Evolutionary conservation across 306 rosid species (phyloP), one percentile per base, ranked within the genome.

Genomic region (Parietaria judaica): DNA sequence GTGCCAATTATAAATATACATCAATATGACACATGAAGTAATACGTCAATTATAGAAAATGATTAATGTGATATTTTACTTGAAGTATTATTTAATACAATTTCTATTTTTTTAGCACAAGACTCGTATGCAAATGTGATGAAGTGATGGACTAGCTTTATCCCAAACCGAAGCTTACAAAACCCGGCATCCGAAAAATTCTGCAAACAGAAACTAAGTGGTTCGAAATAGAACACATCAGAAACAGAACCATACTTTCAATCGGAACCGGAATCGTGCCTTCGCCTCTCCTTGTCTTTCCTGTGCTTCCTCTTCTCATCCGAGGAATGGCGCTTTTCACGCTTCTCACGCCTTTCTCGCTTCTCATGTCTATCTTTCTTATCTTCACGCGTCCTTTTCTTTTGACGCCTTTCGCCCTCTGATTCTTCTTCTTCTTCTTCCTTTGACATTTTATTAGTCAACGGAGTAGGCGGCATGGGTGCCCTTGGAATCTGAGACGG

Each of bases 311-410:
- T 84, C 76, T 64, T 78, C 60, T 87, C 91, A 56, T 81, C 87
- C 11, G 73, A 68, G 56, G 85, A 73, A 70, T 69, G 86, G 8
- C 56, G 65, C 63, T 66, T 73, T 14, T 55, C 64, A 16, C 46
- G 66, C 49, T 66, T 72, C 43, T 58, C 75, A 3, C 53, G 62
- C 51, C 14, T 64, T 51, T 72, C 70, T 3, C 57, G 49, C 70
- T 46, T 71, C 6, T 66, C 69, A 16, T 56, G 68, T 49, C 76
- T 86, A 64, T 85, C 96, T 68, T 78, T 91, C 75, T 73, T 81
- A n/a, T 87, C 91, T 66, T 83, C 96, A 0, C 74, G 91, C 66
- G 69, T 80, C 71, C 88, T 78, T 70, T 83, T 87, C 83, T 80
- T 83, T 60, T 61, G 72, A 68, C 68, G 74, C 66, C 79, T 72